phyloP scores from a whole-genome alignment of 2,329 filamentous ascomycete species.

The Pseudonectria buxi region DNA sequence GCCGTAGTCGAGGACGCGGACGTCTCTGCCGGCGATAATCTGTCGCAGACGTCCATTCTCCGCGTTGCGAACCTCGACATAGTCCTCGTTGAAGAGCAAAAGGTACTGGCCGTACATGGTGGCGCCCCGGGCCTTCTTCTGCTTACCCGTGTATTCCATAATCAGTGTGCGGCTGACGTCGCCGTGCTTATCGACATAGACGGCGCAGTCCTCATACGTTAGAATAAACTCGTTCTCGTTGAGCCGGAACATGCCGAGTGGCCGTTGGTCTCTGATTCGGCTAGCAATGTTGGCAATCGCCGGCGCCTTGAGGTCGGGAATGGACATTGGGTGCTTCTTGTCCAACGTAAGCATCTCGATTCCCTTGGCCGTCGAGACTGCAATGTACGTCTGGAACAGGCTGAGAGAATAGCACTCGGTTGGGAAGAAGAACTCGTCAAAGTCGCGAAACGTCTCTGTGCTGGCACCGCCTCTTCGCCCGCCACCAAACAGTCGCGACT shows the following conservation, averaged over 20 bases:
- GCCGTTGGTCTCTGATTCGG: slow-evolving; percentile 74
- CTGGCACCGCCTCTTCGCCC: slow-evolving; percentile 57
- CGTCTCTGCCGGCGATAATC: slow-evolving; percentile 86
- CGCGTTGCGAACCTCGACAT: slow-evolving; percentile 93
- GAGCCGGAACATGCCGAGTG: slow-evolving; percentile 93
- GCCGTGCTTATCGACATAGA: slow-evolving; percentile 97
- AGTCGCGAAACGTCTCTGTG: slow-evolving; percentile 96
- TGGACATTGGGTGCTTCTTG: slow-evolving; percentile 92
- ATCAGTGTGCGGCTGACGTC: slow-evolving; percentile 90
- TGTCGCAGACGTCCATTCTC: slow-evolving; percentile 91
- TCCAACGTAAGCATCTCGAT: slow-evolving; percentile 95
- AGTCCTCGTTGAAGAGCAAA: slow-evolving; percentile 89
- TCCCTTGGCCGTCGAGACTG: slow-evolving; percentile 83
- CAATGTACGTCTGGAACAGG: slow-evolving; percentile 89
- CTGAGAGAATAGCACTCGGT: slow-evolving; percentile 93
- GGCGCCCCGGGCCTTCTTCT: slow-evolving; percentile 68
- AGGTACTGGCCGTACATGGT: slow-evolving; percentile 90
- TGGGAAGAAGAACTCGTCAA: slow-evolving; percentile 97
- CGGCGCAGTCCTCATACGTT: slow-evolving; percentile 90
- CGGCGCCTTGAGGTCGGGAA: slow-evolving; percentile 75
- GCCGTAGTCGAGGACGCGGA: slow-evolving; percentile 84
- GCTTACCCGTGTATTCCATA: slow-evolving; percentile 96
- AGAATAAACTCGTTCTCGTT: slow-evolving; percentile 89
- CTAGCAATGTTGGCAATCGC: slow-evolving; percentile 79
- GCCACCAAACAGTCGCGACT: slow-evolving; percentile 57